Evolutionary conservation across 495 filamentous ascomycete species (phyloP).

Genomic region (Aspergillus ellipticus): DNA sequence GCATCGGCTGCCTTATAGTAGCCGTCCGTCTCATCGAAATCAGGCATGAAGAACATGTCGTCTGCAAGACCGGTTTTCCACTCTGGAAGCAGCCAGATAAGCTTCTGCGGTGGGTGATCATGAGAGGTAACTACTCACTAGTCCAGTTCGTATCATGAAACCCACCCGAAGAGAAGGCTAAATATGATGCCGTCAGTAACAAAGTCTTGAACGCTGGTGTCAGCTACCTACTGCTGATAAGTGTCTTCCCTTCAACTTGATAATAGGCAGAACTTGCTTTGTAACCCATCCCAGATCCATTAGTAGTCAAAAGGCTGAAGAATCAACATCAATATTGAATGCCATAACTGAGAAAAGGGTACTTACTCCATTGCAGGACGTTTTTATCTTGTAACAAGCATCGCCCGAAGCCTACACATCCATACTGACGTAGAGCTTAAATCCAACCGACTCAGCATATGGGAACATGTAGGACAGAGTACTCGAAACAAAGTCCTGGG

Average conservation of each 20-base stretch:
- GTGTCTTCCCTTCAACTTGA: no score
- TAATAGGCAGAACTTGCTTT: no score
- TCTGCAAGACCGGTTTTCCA: neutral
- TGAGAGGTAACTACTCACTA: neutral
- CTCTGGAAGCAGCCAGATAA: neutral
- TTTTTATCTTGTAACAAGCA: neutral
- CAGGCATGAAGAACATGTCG: neutral
- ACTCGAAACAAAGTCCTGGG: conserved; percentile 12
- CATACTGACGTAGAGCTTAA: conserved; percentile 30
- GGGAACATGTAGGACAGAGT: conserved; percentile 19
- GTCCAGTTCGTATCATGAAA: no score
- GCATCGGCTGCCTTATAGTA: conserved; percentile 13
- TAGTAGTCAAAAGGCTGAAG: no score
- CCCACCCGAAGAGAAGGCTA: no score
- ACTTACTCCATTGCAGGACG: neutral
- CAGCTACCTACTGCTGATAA: no score
- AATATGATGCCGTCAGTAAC: no score
- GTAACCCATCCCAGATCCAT: no score
- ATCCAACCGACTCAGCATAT: conserved; percentile 14
- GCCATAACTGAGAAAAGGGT: no score
- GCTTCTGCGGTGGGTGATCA: neutral
- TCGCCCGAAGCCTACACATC: conserved; percentile 17
- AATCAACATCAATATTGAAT: neutral
- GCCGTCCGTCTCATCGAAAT: neutral
- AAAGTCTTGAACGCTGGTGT: no score